These are phyloP conservation scores for Linderniella brevidens DNA, from an alignment of 257 asterid genomes.

Conservation along the genomic window DNA sequence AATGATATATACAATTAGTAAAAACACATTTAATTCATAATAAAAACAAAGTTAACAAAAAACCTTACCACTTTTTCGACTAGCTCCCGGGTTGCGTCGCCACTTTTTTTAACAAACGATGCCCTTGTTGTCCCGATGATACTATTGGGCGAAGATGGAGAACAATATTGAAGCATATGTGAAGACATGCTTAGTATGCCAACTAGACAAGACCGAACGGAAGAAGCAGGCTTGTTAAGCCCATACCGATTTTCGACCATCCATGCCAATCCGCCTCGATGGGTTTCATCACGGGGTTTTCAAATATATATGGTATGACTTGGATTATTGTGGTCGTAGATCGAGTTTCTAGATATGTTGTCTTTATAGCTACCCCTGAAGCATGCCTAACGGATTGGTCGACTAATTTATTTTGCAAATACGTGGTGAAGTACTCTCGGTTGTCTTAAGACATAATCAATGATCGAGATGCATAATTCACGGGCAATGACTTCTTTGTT, in stretches of 20 bases:
- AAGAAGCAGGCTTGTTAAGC: neutral
- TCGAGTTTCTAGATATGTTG: neutral
- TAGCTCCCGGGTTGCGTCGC: too few relatives aligned
- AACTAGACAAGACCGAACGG: constrained; percentile 4
- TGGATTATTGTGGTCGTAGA: constrained; percentile 1
- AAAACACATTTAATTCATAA: too few relatives aligned
- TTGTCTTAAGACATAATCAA: too few relatives aligned
- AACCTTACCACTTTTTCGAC: too few relatives aligned
- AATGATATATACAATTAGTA: too few relatives aligned
- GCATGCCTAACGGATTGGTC: neutral
- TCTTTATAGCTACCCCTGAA: neutral
- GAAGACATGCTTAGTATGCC: constrained; percentile 4
- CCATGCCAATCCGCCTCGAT: constrained; percentile 4
- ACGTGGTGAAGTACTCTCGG: constrained; percentile 7
- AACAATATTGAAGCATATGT: constrained; percentile 3
- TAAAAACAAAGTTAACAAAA: too few relatives aligned
- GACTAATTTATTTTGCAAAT: neutral
- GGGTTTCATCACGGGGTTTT: constrained; percentile 6
- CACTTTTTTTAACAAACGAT: too few relatives aligned
- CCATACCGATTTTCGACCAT: neutral
- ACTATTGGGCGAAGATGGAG: constrained; percentile 3
- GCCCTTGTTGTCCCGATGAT: neutral
- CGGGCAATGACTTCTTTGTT: too few relatives aligned
- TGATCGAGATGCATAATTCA: too few relatives aligned
- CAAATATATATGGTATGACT: neutral